Evolutionary conservation across 1,139 yeast species (phyloP).

Genomic region (Yarrowia galli): DNA sequence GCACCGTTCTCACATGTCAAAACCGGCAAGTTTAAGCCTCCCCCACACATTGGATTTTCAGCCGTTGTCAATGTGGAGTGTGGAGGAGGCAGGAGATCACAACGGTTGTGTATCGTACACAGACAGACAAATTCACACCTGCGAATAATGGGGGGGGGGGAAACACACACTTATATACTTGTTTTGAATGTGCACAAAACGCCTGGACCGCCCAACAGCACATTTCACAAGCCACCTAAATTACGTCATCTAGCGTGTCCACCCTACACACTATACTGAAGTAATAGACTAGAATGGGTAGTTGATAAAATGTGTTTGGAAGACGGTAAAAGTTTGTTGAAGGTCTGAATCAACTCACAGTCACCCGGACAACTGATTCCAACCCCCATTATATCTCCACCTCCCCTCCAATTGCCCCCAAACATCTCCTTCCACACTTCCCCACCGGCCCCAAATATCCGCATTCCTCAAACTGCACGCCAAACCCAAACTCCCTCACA

Average conservation of each 20-base stretch:
- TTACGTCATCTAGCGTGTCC: not conserved
- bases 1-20: constrained; percentile 10
- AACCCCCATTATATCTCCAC: not conserved
- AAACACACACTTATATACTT: not conserved
- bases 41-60: not conserved
- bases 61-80: too few species aligned
- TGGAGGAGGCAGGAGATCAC: too few species aligned
- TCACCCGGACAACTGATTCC: too few species aligned
- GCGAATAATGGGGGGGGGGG: too few species aligned
- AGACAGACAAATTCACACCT: too few species aligned
- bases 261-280: too few species aligned
- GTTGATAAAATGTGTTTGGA: too few species aligned
- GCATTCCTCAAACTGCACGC: not conserved
- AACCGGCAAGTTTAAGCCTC: not conserved
- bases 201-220: not conserved
- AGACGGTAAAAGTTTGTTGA: too few species aligned
- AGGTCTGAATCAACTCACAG: too few species aligned
- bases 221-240: not conserved
- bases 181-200: too few species aligned
- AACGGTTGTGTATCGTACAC: too few species aligned
- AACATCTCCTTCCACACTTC: not conserved
- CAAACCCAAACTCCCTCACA: not conserved
- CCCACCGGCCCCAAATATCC: not conserved
- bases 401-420: not conserved
- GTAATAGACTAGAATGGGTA: too few species aligned